phyloP scores from a whole-genome alignment of 768 basidiomycete genomes.

The Auriculariales sp. region DNA sequence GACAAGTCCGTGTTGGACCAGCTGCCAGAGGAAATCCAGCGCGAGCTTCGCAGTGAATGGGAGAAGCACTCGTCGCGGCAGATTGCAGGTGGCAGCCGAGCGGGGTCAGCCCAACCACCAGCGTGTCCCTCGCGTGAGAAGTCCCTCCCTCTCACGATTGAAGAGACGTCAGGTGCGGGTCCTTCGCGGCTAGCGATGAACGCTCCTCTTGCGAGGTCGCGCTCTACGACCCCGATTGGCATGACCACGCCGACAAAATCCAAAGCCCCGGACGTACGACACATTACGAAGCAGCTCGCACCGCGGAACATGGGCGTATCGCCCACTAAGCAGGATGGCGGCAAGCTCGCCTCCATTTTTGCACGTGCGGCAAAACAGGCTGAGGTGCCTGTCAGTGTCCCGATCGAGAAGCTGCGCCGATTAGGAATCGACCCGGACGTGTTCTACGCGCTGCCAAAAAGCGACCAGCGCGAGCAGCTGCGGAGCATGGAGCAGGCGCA shows the following conservation, averaged over 20 bases:
- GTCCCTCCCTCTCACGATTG: neutral
- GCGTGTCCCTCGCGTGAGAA: neutral
- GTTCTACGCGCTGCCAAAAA: slow-evolving; percentile 46
- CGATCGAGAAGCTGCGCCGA: slow-evolving; percentile 39
- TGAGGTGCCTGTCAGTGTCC: slow-evolving; percentile 30
- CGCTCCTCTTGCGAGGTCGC: neutral
- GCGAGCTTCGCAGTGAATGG: slow-evolving; percentile 56
- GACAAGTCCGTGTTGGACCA: slow-evolving; percentile 57
- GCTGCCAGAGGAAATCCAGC: slow-evolving; percentile 51
- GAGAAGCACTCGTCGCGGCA: neutral
- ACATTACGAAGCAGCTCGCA: slow-evolving; percentile 49
- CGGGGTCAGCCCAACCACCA: neutral
- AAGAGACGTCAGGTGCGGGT: neutral
- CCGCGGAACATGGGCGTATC: slow-evolving; percentile 32
- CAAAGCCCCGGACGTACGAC: slow-evolving; percentile 26
- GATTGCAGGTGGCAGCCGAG: neutral
- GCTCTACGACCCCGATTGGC: neutral
- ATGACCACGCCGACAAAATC: neutral
- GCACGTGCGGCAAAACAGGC: slow-evolving; percentile 15
- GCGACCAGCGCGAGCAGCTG: slow-evolving; percentile 63
- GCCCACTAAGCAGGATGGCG: slow-evolving; percentile 21
- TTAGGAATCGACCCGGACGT: slow-evolving; percentile 65
- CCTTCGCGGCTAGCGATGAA: slow-evolving; percentile 2
- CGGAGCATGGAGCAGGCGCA: slow-evolving; percentile 16
- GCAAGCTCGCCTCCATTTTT: no score